A percentile compares a stretch with the other conserved stretches of the same genome.
Conservation (phyloP, 2,329 filamentous ascomycete genomes). For the Fusarium chaquense region DNA sequence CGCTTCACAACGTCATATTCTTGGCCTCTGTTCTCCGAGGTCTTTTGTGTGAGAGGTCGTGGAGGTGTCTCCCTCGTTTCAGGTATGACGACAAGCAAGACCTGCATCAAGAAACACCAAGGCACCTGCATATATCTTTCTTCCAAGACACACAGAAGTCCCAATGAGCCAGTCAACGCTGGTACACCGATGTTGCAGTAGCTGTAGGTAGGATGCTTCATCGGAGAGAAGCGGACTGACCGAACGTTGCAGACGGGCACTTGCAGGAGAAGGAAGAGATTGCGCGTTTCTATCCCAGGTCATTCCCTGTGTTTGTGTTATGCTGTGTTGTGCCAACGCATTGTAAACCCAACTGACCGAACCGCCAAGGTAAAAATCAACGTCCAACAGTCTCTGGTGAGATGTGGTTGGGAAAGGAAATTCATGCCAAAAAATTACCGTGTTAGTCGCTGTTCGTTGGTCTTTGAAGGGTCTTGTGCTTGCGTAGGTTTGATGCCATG, state of each 20-base stretch:
- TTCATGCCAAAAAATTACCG: slow-evolving; percentile 21
- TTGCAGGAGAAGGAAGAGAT: slow-evolving; percentile 22
- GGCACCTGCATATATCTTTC: slow-evolving; percentile 10
- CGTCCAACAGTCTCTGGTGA: slow-evolving; percentile 5
- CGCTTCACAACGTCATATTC: slow-evolving; percentile 3
- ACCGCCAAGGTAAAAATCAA: neutral
- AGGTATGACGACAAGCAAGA: slow-evolving; percentile 5
- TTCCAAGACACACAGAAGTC: neutral
- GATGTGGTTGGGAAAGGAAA: slow-evolving; percentile 9
- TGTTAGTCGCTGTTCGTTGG: slow-evolving; percentile 1
- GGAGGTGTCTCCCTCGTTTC: slow-evolving; percentile 1
- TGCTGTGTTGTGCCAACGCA: slow-evolving; percentile 22
- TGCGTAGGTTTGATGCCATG: slow-evolving; percentile 2
- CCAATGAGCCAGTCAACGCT: neutral
- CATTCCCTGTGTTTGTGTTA: slow-evolving; percentile 3
- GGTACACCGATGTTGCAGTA: slow-evolving; percentile 7
- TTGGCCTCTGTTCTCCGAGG: neutral
- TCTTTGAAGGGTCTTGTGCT: slow-evolving; percentile 1
- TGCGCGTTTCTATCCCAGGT: slow-evolving; percentile 24
- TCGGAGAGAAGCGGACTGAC: slow-evolving; percentile 17
- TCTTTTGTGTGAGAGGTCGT: slow-evolving; percentile 8
- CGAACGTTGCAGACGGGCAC: slow-evolving; percentile 12
- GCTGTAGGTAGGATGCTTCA: slow-evolving; percentile 10
- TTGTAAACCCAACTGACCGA: neutral
- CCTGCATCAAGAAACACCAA: neutral